A percentile compares a stretch with the other conserved stretches of the same genome.
phyloP scores from a whole-genome alignment of 148 eudicot genomes.

The Chenopodium suecicum region DNA sequence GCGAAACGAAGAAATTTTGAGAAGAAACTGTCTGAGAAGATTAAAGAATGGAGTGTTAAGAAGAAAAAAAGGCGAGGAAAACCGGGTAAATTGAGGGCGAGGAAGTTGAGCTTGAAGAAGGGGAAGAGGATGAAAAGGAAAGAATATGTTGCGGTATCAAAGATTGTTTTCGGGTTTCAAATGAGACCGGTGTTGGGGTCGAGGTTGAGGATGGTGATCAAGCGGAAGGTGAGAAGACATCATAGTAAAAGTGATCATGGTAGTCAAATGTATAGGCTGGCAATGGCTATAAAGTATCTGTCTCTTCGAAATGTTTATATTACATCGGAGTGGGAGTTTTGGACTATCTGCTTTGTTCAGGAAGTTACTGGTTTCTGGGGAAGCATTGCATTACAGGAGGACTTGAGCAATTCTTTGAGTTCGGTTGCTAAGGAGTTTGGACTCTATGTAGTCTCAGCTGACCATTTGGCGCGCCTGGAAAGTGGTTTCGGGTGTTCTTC shows the following conservation, averaged over 20 bases:
- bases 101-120: neutral
- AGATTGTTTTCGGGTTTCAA: conserved; percentile 11
- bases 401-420: conserved; percentile 18
- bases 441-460: conserved; percentile 20
- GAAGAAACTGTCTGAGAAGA: conserved; percentile 22
- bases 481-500: conserved; percentile 21
- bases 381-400: conserved; percentile 22
- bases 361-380: conserved; percentile 22
- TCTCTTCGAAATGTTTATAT: conserved; percentile 18
- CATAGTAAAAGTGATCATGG: conserved; percentile 10
- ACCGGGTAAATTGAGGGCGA: conserved; percentile 8
- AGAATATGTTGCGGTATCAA: neutral
- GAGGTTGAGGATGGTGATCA: conserved; percentile 7
- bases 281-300: conserved; percentile 24
- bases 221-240: conserved; percentile 6
- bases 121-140: conserved; percentile 5
- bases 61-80: conserved; percentile 17
- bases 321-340: conserved; percentile 29
- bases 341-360: conserved; percentile 20
- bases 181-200: conserved; percentile 24
- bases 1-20: conserved; percentile 11
- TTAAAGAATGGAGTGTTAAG: conserved; percentile 15
- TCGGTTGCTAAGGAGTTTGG: conserved; percentile 9
- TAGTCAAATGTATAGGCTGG: conserved; percentile 26
- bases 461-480: conserved; percentile 24